These are phyloP conservation scores for Berkeleyomyces basicola DNA, from an alignment of 2,329 filamentous ascomycete genomes.

Conservation along the genomic window DNA sequence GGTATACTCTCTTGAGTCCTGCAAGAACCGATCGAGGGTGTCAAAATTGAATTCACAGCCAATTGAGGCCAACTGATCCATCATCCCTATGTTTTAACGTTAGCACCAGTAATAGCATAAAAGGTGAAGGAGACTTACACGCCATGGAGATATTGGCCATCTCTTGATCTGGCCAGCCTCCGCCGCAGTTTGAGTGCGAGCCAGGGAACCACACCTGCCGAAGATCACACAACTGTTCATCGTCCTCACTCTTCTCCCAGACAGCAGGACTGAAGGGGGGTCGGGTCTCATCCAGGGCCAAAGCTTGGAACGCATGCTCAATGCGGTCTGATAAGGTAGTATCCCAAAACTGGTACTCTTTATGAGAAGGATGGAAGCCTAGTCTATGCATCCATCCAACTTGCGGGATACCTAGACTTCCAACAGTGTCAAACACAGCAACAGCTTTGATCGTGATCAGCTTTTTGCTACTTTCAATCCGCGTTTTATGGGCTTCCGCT, in stretches of 20 bases:
- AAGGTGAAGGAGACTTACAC: conserved; percentile 19
- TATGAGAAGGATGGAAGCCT: conserved; percentile 28
- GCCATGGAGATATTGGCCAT: conserved; percentile 25
- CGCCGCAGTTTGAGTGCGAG: conserved; percentile 53
- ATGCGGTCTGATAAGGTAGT: conserved; percentile 35
- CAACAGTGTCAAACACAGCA: conserved; percentile 32
- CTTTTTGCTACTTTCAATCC: not conserved
- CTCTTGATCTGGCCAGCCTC: conserved; percentile 40
- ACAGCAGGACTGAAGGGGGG: conserved; percentile 37
- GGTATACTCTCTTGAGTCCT: conserved; percentile 20
- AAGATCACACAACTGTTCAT: conserved; percentile 21
- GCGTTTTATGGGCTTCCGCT: not conserved
- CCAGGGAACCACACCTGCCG: conserved; percentile 52
- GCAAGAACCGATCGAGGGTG: conserved; percentile 19
- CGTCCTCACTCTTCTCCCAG: conserved; percentile 27
- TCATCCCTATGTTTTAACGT: conserved; percentile 29
- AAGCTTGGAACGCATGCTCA: conserved; percentile 41
- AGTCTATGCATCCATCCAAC: conserved; percentile 29
- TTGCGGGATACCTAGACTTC: conserved; percentile 28
- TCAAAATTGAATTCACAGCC: conserved; percentile 32
- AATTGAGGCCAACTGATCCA: conserved; percentile 36
- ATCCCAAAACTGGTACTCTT: conserved; percentile 36
- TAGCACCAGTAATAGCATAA: not conserved
- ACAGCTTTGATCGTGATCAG: conserved; percentile 21
- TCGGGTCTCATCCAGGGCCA: conserved; percentile 40